Conservation (phyloP, 352 stramenopile species). For the Globisporangium spiculum region DNA sequence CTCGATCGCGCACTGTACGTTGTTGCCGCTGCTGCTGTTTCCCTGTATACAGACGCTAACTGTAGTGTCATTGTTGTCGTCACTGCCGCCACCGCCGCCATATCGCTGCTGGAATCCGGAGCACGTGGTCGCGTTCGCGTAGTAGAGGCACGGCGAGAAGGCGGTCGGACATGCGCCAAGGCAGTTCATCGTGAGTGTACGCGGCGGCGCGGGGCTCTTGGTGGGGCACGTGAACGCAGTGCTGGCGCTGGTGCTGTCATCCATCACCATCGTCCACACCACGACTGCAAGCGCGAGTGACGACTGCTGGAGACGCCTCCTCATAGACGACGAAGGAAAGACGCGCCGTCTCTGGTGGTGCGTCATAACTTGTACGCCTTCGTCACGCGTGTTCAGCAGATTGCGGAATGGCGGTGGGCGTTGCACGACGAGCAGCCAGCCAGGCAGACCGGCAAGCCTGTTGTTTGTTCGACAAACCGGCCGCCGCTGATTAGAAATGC, state of each 20-base stretch:
- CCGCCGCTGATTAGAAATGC: background rate
- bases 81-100: background rate
- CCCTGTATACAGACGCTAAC: constrained; percentile 16
- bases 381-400: background rate
- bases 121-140: constrained; percentile 17
- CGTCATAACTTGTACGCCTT: background rate
- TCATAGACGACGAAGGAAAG: background rate
- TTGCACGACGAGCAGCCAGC: background rate
- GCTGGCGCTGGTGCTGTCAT: background rate
- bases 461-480: background rate
- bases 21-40: background rate
- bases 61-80: background rate
- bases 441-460: background rate
- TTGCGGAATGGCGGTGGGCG: background rate
- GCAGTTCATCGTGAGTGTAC: constrained; percentile 27
- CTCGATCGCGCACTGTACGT: constrained; percentile 29
- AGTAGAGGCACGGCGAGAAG: constrained; percentile 24
- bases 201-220: constrained; percentile 5
- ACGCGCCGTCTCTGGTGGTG: background rate
- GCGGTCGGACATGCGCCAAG: constrained; percentile 16
- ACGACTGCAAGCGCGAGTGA: background rate
- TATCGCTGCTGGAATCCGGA: constrained; percentile 8
- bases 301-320: background rate
- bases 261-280: background rate
- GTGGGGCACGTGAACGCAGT: constrained; percentile 15